phyloP scores from a whole-genome alignment of 352 stramenopile genomes.

The Blastocystis sp. region DNA sequence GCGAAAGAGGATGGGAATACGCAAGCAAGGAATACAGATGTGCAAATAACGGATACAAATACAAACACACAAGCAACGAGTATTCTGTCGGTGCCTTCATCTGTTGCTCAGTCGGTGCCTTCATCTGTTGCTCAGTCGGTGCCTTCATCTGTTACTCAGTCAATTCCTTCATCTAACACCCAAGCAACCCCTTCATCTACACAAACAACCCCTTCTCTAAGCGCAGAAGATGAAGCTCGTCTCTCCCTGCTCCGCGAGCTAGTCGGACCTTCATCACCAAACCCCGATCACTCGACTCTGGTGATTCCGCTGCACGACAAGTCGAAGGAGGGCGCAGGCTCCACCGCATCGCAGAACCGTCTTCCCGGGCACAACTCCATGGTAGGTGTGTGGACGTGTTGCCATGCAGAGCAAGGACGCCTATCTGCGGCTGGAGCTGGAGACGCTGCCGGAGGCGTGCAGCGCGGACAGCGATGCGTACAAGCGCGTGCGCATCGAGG shows the following conservation, averaged over 20 bases:
- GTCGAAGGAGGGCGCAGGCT: neutral
- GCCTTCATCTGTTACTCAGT: too few species aligned
- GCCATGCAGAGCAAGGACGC: constrained; percentile 73
- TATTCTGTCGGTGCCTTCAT: too few species aligned
- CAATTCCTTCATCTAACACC: neutral
- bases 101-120: too few species aligned
- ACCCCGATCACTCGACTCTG: neutral
- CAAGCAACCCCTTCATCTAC: neutral
- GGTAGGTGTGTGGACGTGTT: too few species aligned
- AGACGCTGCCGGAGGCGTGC: constrained; percentile 73
- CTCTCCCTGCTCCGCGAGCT: neutral
- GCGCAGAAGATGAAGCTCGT: neutral
- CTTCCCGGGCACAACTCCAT: neutral
- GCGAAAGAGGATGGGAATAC: neutral
- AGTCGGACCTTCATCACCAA: neutral
- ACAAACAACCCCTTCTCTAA: neutral
- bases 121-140: too few species aligned
- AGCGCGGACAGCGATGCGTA: constrained; percentile 77
- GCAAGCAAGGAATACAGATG: too few species aligned
- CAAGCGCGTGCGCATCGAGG: constrained; percentile 79
- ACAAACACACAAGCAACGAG: too few species aligned
- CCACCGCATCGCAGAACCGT: neutral
- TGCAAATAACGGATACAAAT: too few species aligned
- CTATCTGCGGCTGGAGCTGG: constrained; percentile 77
- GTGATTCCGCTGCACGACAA: neutral